Evolutionary conservation across 805 yeast genomes (phyloP), one percentile per base, ranked within the genome.

Genomic region (Kluyveromyces siamensis): DNA sequence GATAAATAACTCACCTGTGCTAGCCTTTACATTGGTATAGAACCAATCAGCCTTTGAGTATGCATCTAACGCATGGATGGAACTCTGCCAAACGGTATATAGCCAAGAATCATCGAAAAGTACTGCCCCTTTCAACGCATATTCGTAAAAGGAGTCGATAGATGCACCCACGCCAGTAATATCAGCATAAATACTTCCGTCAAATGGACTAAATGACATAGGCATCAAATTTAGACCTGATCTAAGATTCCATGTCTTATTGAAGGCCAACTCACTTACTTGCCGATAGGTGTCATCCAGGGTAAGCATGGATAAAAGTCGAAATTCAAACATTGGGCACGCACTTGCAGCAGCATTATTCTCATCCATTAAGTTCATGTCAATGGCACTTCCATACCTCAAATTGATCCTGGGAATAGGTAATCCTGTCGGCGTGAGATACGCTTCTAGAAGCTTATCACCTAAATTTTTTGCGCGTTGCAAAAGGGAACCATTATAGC

Each of bases 261-360:
- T 72, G 57, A 83, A 85, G 0, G 96, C 83, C 41, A 68, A 61
- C 48, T 77, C 74, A 0, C 93, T 74, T 1, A 75, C 72, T 6
- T 70, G 64, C 55, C 83, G 93, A 63, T 86, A 91, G 37, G 77
- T 72, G 2, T 77, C 71, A 60, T 90, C 91, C 4, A 84, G 83
- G 0, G 96, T 85, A 21, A 91, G 70, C 45, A 79, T 67, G 0
- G 95, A 86, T 27, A 90, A 69, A 37, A 90, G 65, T 0, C 90
- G 77, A 61, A 91, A 78, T 65, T 90, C 98, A 37, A 90, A 69
- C 51, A 88, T 74, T 2, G 95, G 86, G 1, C 90, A 80, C 0
- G 89, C 84, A 16, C 90, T 91, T 2, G 96, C 97, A 0, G 96
- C 84, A 0, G 89, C 77, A 61, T 96, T 89, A 7, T 89, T 89